Evolutionary conservation across 2,329 filamentous ascomycete species (phyloP).

Genomic region (Trichoderma gracile): DNA sequence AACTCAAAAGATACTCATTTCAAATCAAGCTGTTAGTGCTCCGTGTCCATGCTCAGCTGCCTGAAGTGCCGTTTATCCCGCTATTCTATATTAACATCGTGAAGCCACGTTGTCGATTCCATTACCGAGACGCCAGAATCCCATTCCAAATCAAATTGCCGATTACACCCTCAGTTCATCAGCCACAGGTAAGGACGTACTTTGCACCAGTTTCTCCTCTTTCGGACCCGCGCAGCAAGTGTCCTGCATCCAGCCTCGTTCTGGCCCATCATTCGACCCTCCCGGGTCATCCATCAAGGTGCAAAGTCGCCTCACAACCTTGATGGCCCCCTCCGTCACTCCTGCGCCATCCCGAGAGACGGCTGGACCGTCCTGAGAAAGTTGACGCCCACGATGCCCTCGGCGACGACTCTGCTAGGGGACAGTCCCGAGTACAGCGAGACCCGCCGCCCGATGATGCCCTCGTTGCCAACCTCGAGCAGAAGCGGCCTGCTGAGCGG

Average conservation of each 20-base stretch:
- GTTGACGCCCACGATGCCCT: constrained; percentile 55
- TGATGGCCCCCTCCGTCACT: constrained; percentile 8
- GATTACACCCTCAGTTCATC: not conserved
- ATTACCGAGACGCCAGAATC: not conserved
- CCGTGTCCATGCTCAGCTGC: not conserved
- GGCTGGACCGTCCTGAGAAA: constrained; percentile 31
- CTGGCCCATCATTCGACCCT: not conserved
- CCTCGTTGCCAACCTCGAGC: constrained; percentile 47
- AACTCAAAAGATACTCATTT: too few species aligned
- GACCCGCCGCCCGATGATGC: constrained; percentile 52
- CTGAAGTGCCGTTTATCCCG: not conserved
- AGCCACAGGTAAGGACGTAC: not conserved
- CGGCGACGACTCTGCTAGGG: constrained; percentile 42
- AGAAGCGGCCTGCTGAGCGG: constrained; percentile 44
- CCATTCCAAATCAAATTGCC: not conserved
- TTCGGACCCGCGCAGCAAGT: not conserved
- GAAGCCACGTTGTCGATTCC: constrained; percentile 4
- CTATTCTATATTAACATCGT: not conserved
- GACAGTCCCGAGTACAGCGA: constrained; percentile 40
- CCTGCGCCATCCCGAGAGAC: not conserved
- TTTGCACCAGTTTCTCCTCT: not conserved
- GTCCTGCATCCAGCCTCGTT: not conserved
- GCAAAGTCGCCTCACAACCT: constrained; percentile 15
- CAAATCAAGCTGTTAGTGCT: not conserved
- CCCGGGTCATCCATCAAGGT: constrained; percentile 16